Evolutionary conservation across 352 stramenopile species (phyloP).

Genomic region (Globisporangium megalacanthum): DNA sequence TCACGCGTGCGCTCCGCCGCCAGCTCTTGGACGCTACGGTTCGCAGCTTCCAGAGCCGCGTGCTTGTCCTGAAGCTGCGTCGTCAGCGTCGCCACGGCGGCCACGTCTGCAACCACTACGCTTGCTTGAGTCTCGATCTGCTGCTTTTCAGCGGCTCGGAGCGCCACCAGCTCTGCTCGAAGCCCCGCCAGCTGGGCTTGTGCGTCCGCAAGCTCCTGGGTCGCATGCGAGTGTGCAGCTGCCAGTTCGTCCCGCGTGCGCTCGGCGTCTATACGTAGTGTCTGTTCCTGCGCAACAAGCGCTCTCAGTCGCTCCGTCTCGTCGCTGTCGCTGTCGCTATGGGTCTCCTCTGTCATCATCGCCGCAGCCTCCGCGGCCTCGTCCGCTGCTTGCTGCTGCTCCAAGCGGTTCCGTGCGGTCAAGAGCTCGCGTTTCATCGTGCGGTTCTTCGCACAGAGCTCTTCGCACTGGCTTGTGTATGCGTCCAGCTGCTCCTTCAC

Average conservation of each 20-base stretch:
- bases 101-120: constrained; percentile 3
- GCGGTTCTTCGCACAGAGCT: constrained; percentile 19
- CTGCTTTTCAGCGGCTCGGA: constrained; percentile 14
- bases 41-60: constrained; percentile 4
- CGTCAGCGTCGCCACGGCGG: constrained; percentile 10
- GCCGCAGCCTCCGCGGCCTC: background rate
- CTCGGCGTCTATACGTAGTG: constrained; percentile 1
- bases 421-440: constrained; percentile 32
- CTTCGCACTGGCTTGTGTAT: constrained; percentile 21
- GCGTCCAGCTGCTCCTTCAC: constrained; percentile 19
- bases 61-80: constrained; percentile 10
- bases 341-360: background rate
- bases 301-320: constrained; percentile 12
- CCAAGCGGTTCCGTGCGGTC: constrained; percentile 11
- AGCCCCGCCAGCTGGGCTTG: constrained; percentile 22
- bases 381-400: constrained; percentile 3
- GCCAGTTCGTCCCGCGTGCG: constrained; percentile 10
- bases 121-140: constrained; percentile 13
- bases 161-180: constrained; percentile 24
- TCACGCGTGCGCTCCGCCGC: constrained; percentile 10
- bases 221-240: constrained; percentile 1
- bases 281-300: constrained; percentile 11
- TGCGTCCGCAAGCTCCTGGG: constrained; percentile 26
- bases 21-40: background rate
- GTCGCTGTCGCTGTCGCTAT: constrained; percentile 15